Conservation (phyloP, 306 rosid genomes). For the Potentilla sterilis region DNA sequence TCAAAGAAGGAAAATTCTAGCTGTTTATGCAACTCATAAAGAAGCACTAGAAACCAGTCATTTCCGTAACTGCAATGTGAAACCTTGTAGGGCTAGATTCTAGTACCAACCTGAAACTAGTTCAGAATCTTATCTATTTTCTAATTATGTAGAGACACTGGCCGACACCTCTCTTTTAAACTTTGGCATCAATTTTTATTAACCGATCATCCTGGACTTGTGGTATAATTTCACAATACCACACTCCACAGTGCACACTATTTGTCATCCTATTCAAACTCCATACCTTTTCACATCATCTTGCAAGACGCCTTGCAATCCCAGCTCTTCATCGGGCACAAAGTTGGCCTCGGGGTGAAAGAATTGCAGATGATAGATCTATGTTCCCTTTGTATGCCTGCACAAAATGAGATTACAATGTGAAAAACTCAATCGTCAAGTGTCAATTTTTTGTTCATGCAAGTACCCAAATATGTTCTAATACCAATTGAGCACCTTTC, state of each 20-base stretch:
- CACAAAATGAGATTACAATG: constrained; percentile 10
- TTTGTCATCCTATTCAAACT: background rate
- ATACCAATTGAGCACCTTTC: background rate
- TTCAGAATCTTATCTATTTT: background rate
- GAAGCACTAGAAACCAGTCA: background rate
- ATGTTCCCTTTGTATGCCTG: constrained; percentile 79
- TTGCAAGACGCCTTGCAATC: constrained; percentile 54
- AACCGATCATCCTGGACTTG: background rate
- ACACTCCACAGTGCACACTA: background rate
- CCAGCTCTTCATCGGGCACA: constrained; percentile 53
- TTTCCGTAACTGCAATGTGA: background rate
- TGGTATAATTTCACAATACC: background rate
- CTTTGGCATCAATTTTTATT: background rate
- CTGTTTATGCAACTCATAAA: background rate
- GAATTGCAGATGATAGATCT: constrained; percentile 67
- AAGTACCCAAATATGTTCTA: no score
- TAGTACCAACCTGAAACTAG: background rate
- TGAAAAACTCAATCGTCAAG: background rate
- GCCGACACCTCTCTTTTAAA: background rate
- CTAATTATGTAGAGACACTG: background rate
- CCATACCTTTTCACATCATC: constrained; percentile 21
- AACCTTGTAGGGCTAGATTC: background rate
- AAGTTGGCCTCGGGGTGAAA: constrained; percentile 65
- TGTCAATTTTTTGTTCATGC: background rate
- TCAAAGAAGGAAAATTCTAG: background rate